Evolutionary conservation across 345 rosid genomes (phyloP), one percentile per base, ranked within the genome.

Genomic region (Hibiscus mutabilis): DNA sequence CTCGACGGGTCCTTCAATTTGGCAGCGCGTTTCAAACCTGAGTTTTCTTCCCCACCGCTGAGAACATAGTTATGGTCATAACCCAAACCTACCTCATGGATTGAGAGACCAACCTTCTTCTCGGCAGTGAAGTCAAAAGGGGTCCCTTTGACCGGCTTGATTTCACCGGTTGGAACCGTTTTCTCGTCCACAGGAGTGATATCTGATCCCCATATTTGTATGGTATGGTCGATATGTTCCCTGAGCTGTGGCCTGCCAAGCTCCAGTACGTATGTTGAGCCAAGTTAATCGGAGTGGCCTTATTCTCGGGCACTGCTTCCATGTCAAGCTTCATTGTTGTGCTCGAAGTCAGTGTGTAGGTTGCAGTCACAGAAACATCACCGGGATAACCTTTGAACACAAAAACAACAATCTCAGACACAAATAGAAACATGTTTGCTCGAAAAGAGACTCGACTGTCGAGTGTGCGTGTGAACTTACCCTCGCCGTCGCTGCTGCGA

Each of bases 181-280:
- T 87, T 76, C 69, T 91, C 73, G 15, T 94, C 99, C 37, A 95
- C 91, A 0, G 99, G 96, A 0, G 97, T 91, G 60, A 95, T 68
- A 14, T 95, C 89, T n/a, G 87, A 81, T 35, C 85, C 99, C 89
- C 84, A 84, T 70, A 95, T 88, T 80, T 87, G 96, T 76, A 87
- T 85, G 14, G 82, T 66, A 49, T 95, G 97, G 78, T 86, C 83
- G 0, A 91, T 71, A 90, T 79, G 78, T 70, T 80, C 57, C 97
- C 97, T 0, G 93, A 86, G 84, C 84, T 69, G 72, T 94, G 97
- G 27, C 98, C 98, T 0, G 89, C 85, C 55, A 94, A 75, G 88
- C 91, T 91, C 97, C 97, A 94, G 79, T 95, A 95, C n/a, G 97
- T 91, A 76, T 91, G 99, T 69, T 95, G 99, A 58, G 97, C 99